Conservation (phyloP, 495 filamentous ascomycete genomes). For the Hyphodiscus hymeniophilus region DNA sequence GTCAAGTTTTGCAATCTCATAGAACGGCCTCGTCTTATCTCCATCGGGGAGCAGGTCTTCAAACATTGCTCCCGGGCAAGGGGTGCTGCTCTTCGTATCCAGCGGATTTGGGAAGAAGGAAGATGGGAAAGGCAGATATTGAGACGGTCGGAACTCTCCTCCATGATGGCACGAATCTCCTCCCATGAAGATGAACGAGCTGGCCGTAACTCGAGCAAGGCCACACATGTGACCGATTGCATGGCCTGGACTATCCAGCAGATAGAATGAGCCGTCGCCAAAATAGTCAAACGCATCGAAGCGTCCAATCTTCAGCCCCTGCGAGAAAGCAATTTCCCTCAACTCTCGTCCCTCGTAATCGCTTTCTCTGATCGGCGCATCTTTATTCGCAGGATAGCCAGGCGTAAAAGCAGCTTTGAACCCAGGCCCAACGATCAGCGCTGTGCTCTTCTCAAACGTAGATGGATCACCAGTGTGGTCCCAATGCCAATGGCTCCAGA, state of each 20-base stretch:
- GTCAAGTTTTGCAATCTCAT: constrained; percentile 22
- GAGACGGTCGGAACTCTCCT: constrained; percentile 35
- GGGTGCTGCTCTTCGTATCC: constrained; percentile 7
- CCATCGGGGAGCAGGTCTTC: constrained; percentile 21
- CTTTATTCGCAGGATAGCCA: constrained; percentile 39
- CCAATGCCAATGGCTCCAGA: constrained; percentile 54
- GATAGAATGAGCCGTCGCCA: constrained; percentile 46
- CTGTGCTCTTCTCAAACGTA: constrained; percentile 37
- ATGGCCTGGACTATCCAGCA: constrained; percentile 44
- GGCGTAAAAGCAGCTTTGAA: constrained; percentile 38
- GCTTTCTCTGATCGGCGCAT: constrained; percentile 32
- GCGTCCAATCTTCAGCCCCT: constrained; percentile 30
- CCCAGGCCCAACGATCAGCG: constrained; percentile 45
- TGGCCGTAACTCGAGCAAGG: constrained; percentile 35
- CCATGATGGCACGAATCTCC: constrained; percentile 45
- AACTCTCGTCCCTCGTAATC: constrained; percentile 26
- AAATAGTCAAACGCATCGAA: constrained; percentile 50
- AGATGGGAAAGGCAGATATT: constrained; percentile 31
- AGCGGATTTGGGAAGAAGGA: constrained; percentile 29
- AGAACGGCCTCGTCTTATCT: constrained; percentile 29
- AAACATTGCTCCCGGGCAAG: constrained; percentile 21
- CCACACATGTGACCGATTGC: constrained; percentile 42
- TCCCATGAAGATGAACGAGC: constrained; percentile 44
- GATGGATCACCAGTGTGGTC: constrained; percentile 51
- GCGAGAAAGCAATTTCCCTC: constrained; percentile 31